Evolutionary conservation across 331 rosid genomes (phyloP).

Genomic region (Rosa hybrid): DNA sequence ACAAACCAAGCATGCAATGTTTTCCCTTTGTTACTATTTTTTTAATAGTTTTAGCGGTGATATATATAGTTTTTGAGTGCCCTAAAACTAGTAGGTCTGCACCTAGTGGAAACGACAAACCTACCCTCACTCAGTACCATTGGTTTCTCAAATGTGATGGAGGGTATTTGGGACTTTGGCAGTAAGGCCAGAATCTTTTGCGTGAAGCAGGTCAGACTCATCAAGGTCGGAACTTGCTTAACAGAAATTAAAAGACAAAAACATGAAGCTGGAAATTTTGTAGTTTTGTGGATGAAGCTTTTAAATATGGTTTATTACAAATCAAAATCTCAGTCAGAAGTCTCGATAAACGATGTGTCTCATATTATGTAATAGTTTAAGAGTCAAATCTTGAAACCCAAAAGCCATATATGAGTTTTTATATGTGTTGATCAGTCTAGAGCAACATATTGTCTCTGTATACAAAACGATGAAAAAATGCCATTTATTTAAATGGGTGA

Average conservation of each 20-base stretch:
- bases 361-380: neutral
- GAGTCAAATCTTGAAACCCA: neutral
- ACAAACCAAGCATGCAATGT: constrained; percentile 21
- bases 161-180: constrained; percentile 1
- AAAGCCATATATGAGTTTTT: neutral
- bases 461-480: neutral
- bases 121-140: neutral
- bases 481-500: neutral
- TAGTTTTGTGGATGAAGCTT: constrained; percentile 20
- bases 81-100: constrained; percentile 12
- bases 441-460: neutral
- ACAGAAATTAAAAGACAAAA: constrained; percentile 23
- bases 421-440: constrained; percentile 1
- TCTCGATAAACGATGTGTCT: neutral
- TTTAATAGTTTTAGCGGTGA: constrained; percentile 7
- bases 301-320: constrained; percentile 12
- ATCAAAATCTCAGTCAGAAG: constrained; percentile 17
- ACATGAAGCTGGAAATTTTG: constrained; percentile 32
- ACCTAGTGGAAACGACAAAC: constrained; percentile 15
- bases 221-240: constrained; percentile 36
- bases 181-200: constrained; percentile 39
- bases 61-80: neutral
- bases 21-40: neutral
- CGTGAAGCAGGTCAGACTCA: constrained; percentile 28
- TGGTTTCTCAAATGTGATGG: neutral